Percentiles rank a stretch among this genome's conserved stretches.
phyloP scores from a whole-genome alignment of 441 rosid genomes.

The Populus hybrid region DNA sequence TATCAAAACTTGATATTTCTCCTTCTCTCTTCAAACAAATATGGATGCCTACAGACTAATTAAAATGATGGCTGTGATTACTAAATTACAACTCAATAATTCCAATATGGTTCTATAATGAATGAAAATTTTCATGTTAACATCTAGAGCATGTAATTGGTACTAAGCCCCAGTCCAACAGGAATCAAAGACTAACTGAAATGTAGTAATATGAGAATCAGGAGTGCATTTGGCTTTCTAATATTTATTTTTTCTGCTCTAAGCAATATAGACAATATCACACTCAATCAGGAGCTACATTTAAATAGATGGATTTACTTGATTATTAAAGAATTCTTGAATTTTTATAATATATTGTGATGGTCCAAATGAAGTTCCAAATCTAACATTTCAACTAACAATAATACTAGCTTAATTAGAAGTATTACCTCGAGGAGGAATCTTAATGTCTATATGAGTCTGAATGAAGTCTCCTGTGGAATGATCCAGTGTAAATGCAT shows the following conservation, averaged over 20 bases:
- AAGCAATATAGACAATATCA: background rate
- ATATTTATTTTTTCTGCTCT: background rate
- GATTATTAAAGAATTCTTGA: background rate
- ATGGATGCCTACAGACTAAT: background rate
- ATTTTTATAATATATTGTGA: background rate
- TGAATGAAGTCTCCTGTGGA: constrained; percentile 86
- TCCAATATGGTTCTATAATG: background rate
- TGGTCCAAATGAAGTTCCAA: background rate
- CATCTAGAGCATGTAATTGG: background rate
- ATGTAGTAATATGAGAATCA: background rate
- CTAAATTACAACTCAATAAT: background rate
- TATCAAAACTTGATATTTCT: background rate
- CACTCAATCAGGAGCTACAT: background rate
- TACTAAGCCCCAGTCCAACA: background rate
- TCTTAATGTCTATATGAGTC: constrained; percentile 66
- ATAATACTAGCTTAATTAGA: background rate
- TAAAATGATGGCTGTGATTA: background rate
- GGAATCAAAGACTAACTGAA: background rate
- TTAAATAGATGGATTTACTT: background rate
- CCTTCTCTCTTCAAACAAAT: background rate
- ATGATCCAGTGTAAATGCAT: constrained; percentile 83
- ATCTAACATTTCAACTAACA: background rate
- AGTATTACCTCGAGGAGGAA: constrained; percentile 76
- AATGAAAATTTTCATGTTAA: background rate
- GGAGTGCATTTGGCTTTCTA: background rate